A percentile compares a stretch with the other conserved stretches of the same genome.
Conservation (phyloP, 2,329 filamentous ascomycete species). For the Nothomitra cinnamomea region DNA sequence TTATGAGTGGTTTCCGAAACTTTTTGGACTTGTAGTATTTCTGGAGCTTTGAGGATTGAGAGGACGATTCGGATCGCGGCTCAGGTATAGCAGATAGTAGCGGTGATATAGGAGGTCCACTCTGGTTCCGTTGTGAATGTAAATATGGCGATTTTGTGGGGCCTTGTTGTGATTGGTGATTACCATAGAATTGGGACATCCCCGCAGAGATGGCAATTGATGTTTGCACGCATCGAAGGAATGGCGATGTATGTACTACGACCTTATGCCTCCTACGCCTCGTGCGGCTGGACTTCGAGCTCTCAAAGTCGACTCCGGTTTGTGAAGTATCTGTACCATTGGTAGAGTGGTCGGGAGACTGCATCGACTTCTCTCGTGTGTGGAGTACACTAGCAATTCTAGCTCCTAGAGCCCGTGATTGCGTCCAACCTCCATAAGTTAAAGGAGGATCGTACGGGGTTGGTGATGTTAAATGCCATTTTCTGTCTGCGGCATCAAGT, state of each 20-base stretch:
- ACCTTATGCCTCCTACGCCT: conserved; percentile 50
- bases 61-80: conserved; percentile 7
- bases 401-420: conserved; percentile 63
- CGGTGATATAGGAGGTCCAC: conserved; percentile 2
- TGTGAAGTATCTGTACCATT: conserved; percentile 2
- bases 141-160: conserved; percentile 10
- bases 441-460: conserved; percentile 92
- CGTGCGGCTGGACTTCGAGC: conserved; percentile 25
- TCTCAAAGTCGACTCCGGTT: conserved; percentile 10
- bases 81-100: conserved; percentile 9
- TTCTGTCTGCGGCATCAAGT: conserved; percentile 83
- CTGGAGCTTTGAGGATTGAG: not conserved
- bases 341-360: not conserved
- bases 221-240: conserved; percentile 81
- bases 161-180: not conserved
- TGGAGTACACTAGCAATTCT: conserved; percentile 60
- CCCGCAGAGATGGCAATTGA: conserved; percentile 77
- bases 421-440: conserved; percentile 86
- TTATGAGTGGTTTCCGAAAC: conserved; percentile 44
- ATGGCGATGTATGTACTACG: conserved; percentile 85
- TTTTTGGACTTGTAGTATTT: conserved; percentile 5
- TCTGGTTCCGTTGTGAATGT: conserved; percentile 5
- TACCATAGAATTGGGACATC: conserved; percentile 46
- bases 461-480: conserved; percentile 85
- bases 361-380: conserved; percentile 11